Base-by-base conservation (phyloP, 2,329 filamentous ascomycete genomes). In the Remersonia thermophila region DNA sequence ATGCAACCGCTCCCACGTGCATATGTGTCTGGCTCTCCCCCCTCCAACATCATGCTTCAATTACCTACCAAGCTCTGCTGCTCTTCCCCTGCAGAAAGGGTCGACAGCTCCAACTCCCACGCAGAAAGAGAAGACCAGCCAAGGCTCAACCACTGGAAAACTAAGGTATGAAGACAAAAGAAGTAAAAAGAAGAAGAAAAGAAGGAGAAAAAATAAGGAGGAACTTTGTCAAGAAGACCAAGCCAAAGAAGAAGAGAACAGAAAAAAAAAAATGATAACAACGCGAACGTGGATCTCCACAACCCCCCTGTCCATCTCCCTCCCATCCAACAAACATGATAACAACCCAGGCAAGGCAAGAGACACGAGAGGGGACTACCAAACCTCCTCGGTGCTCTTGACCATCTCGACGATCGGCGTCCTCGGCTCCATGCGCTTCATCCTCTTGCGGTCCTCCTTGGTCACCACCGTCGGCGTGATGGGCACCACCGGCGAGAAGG, bases 401-500 rank as follows among this genome's bases (percentile, higher is more conserved):
- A 82, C 77, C 70, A 80, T 68, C 48, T 73, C 64, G 51, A 71
- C 46, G 0, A 73, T 72, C 3, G 75, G 76, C 34, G 72, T 77
- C 61, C 75, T 74, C 39, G 72, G 73, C 47, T 76, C 67, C 52
- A 76, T 57, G 53, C 68, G 74, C 63, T 66, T 73, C 66, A 75
- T 77, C 53, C 70, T 65, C 67, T 79, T 84, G 18, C 80, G 62
- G 51, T 87, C 81, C 43, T 73, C 71, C 55, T 68, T 74, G 16
- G 76, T 83, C 12, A 83, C 75, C 32, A 89, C 59, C 14, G 73
- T 74, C n/a, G 83, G 81, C 20, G 83, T 86, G 33, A 87, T 73
- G 1, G 83, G 83, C 34, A 85, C 69, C 32, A 83, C 65, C 1
- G 82, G 80, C 6, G 78, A 81, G 53, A 78, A 83, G 1, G 83